Conservation (phyloP, 768 basidiomycete species). For the Chiua virens region DNA sequence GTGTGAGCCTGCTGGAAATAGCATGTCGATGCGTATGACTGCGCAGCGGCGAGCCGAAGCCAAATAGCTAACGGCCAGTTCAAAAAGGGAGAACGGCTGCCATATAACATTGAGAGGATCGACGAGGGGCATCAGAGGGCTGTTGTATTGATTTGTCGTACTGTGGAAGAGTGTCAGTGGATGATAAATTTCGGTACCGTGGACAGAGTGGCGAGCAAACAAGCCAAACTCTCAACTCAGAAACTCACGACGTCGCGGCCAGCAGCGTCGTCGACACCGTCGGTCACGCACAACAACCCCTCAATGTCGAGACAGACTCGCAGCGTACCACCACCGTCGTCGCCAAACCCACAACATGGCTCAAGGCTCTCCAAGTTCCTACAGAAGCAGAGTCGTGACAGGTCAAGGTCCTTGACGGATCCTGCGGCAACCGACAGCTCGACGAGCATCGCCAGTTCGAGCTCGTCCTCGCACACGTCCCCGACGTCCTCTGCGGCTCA, state of each 20-base stretch:
- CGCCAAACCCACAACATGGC: slow-evolving; percentile 40
- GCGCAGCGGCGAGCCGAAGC: too few species aligned
- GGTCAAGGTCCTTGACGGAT: slow-evolving; percentile 53
- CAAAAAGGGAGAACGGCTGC: too few species aligned
- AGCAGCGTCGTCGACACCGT: slow-evolving; percentile 13
- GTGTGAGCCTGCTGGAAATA: too few species aligned
- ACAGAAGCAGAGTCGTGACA: slow-evolving; percentile 62
- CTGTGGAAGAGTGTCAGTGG: slow-evolving; percentile 2
- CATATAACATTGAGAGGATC: too few species aligned
- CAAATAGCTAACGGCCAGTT: too few species aligned
- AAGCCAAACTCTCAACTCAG: slow-evolving; percentile 26
- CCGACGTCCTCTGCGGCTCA: slow-evolving; percentile 31
- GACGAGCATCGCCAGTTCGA: slow-evolving; percentile 41
- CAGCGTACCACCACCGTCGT: slow-evolving; percentile 41
- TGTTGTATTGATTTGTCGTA: slow-evolving; percentile 7
- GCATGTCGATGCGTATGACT: too few species aligned
- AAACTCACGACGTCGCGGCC: slow-evolving; percentile 1
- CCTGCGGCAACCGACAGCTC: slow-evolving; percentile 34
- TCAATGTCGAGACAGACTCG: slow-evolving; percentile 53
- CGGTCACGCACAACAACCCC: too few species aligned
- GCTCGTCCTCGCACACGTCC: slow-evolving; percentile 35
- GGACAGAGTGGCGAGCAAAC: slow-evolving; percentile 22
- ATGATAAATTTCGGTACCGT: slow-evolving; percentile 12
- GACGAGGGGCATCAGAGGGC: background rate
- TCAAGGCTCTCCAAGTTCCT: slow-evolving; percentile 70